phyloP scores from a whole-genome alignment of 345 rosid species.

The Rhodamnia rubescens region DNA sequence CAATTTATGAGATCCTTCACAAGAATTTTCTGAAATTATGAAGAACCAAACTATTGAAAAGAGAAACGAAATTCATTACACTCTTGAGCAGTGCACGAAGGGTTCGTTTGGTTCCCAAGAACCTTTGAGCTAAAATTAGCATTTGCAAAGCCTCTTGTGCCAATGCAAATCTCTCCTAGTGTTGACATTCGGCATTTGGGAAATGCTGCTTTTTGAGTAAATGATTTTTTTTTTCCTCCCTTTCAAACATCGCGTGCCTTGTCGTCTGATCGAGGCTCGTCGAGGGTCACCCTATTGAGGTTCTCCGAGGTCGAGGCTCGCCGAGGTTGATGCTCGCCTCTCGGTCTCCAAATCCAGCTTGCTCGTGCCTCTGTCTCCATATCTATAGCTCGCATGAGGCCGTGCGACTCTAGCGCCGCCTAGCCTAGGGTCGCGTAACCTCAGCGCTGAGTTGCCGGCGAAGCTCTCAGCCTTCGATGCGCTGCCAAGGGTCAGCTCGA shows the following conservation, averaged over 20 bases:
- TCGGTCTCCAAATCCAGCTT: neutral
- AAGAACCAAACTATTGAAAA: neutral
- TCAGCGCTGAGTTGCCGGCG: rapidly evolving
- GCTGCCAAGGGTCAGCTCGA: neutral
- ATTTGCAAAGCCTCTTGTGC: neutral
- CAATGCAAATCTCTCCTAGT: rapidly evolving
- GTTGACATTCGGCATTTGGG: neutral
- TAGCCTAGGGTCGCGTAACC: neutral
- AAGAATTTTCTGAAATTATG: neutral
- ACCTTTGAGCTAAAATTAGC: neutral
- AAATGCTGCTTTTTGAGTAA: neutral
- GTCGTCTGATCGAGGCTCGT: neutral
- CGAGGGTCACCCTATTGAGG: no score
- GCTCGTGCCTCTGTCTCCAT: neutral
- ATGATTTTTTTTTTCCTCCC: neutral
- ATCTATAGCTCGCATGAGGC: neutral
- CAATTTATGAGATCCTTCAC: neutral
- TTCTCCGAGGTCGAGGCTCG: neutral
- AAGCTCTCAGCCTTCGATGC: neutral
- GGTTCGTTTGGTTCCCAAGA: neutral
- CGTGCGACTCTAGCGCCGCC: neutral
- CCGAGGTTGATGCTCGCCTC: neutral
- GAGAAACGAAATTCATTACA: neutral
- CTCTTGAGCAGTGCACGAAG: rapidly evolving
- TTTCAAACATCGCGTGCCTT: neutral